Percentiles rank a stretch among this genome's conserved stretches.
phyloP scores from a whole-genome alignment of 2,329 filamentous ascomycete genomes.

The Cladorrhinum sp. region DNA sequence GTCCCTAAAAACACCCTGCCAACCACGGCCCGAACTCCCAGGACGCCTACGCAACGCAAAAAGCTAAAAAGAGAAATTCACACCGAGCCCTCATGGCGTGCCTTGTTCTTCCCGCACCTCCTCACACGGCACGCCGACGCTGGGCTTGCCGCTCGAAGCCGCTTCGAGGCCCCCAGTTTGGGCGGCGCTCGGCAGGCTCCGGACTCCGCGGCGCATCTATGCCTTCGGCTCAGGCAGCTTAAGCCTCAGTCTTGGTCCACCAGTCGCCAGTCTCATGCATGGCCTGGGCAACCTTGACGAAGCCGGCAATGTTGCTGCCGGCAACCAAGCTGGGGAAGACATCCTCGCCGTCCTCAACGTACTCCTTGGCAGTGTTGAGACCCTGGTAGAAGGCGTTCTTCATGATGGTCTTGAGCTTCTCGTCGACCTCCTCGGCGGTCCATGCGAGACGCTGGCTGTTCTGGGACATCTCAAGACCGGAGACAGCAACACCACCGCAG shows the following conservation, averaged over 20 bases:
- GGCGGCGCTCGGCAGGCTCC: background rate
- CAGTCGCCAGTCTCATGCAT: conserved; percentile 98
- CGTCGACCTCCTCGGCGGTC: conserved; percentile 86
- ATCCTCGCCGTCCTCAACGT: conserved; percentile 72
- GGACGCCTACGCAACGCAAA: conserved; percentile 11
- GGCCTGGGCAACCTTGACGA: conserved; percentile 90
- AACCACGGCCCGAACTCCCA: conserved; percentile 7
- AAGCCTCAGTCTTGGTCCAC: conserved; percentile 49
- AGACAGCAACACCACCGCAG: conserved; percentile 94
- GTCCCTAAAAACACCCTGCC: conserved; percentile 15
- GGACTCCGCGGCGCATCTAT: background rate
- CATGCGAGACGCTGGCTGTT: conserved; percentile 85
- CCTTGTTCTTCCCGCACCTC: background rate
- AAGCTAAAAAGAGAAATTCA: background rate
- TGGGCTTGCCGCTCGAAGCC: background rate
- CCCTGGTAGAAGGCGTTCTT: conserved; percentile 88
- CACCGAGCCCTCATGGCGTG: background rate
- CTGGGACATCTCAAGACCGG: conserved; percentile 98
- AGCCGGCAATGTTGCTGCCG: conserved; percentile 95
- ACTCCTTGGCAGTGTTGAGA: conserved; percentile 84
- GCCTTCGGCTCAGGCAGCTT: background rate
- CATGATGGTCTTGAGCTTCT: conserved; percentile 91
- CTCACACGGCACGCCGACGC: background rate
- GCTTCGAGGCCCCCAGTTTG: background rate
- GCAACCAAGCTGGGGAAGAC: conserved; percentile 88